Conservation (phyloP, 768 basidiomycete genomes). For the Phaffia tasmanica region DNA sequence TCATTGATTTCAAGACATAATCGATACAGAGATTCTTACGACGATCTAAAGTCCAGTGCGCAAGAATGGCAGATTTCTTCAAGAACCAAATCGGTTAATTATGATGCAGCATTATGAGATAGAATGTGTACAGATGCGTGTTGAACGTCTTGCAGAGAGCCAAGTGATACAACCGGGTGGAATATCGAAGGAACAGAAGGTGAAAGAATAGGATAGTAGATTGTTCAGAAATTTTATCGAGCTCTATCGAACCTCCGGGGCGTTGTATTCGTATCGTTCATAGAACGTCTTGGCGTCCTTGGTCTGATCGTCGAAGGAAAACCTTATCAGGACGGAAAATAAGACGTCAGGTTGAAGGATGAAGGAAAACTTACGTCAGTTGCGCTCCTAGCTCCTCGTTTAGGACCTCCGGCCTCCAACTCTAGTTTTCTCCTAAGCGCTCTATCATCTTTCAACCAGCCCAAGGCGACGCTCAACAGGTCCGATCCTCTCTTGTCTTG, state of each 20-base stretch:
- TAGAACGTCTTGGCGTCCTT: slow-evolving; percentile 38
- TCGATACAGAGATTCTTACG: too few species aligned
- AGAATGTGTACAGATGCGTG: neutral
- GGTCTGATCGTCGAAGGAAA: slow-evolving; percentile 28
- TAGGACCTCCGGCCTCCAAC: slow-evolving; percentile 48
- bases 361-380: slow-evolving; percentile 31
- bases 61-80: too few species aligned
- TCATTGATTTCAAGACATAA: too few species aligned
- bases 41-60: too few species aligned
- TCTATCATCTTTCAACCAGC: slow-evolving; percentile 80
- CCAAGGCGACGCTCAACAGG: slow-evolving; percentile 63
- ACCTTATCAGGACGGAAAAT: neutral
- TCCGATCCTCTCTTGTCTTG: slow-evolving; percentile 32
- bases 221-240: neutral
- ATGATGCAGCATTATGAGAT: neutral
- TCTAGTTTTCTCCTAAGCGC: slow-evolving; percentile 41
- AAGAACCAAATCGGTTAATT: neutral
- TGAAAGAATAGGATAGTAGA: neutral
- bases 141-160: neutral
- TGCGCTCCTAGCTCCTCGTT: slow-evolving; percentile 34
- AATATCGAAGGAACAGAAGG: neutral
- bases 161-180: neutral
- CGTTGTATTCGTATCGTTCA: slow-evolving; percentile 23
- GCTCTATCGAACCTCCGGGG: neutral
- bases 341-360: neutral